phyloP scores from a whole-genome alignment of 768 basidiomycete genomes.

The Russula abietina region DNA sequence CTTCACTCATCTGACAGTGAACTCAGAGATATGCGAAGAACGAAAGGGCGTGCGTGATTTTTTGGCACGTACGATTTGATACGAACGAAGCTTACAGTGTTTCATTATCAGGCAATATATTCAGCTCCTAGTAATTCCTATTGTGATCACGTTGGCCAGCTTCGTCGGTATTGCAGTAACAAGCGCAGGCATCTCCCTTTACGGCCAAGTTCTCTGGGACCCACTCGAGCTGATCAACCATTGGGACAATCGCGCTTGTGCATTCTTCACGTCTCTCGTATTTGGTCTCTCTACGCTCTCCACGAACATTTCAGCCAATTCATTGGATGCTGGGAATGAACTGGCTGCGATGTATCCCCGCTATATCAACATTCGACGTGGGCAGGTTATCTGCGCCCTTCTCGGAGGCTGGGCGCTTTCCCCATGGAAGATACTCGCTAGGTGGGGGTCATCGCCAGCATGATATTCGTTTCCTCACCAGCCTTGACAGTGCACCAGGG shows the following conservation, averaged over 20 bases:
- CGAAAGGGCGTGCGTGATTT: constrained; percentile 48
- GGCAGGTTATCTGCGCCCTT: constrained; percentile 67
- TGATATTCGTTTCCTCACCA: constrained; percentile 3
- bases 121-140: constrained; percentile 70
- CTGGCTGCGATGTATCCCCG: constrained; percentile 68
- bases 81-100: neutral
- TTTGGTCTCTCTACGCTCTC: constrained; percentile 70
- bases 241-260: constrained; percentile 81
- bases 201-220: constrained; percentile 66
- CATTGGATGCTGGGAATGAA: constrained; percentile 72
- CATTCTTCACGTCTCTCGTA: constrained; percentile 75
- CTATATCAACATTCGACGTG: constrained; percentile 77
- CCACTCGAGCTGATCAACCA: constrained; percentile 66
- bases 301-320: constrained; percentile 68
- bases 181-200: constrained; percentile 66
- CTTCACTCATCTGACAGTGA: neutral
- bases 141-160: constrained; percentile 67
- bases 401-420: constrained; percentile 78
- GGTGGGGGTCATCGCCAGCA: constrained; percentile 28
- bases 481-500: constrained; percentile 42
- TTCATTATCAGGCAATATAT: constrained; percentile 51
- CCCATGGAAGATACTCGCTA: constrained; percentile 78
- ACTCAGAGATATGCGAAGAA: constrained; percentile 64
- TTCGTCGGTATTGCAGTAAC: constrained; percentile 84
- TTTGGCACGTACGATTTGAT: neutral